Evolutionary conservation across 345 rosid species (phyloP).

Genomic region (Bruguiera sexangula): DNA sequence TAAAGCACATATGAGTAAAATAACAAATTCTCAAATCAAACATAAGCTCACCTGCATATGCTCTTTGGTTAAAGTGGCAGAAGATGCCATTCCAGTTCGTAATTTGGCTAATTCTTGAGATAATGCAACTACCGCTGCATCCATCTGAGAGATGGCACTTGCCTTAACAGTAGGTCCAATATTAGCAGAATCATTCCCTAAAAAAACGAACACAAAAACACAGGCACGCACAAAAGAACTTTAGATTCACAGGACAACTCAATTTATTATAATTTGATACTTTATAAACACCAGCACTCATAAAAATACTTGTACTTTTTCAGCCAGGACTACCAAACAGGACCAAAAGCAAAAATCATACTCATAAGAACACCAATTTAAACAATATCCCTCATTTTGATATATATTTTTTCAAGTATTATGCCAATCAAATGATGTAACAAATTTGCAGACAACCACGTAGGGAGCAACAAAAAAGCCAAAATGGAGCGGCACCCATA

Average conservation of each 20-base stretch:
- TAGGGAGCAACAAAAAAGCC: too few species aligned
- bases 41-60: conserved; percentile 63
- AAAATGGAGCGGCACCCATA: too few species aligned
- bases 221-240: neutral
- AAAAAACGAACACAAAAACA: conserved; percentile 33
- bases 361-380: too few species aligned
- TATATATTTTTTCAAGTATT: too few species aligned
- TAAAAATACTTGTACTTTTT: too few species aligned
- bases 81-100: conserved; percentile 85
- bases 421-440: too few species aligned
- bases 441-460: too few species aligned
- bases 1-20: conserved; percentile 5
- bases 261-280: neutral
- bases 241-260: neutral
- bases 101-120: conserved; percentile 73
- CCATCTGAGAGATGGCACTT: conserved; percentile 72
- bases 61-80: conserved; percentile 87
- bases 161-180: conserved; percentile 72
- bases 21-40: neutral
- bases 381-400: too few species aligned
- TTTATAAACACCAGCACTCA: neutral
- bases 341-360: too few species aligned
- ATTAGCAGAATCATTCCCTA: conserved; percentile 61
- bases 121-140: conserved; percentile 74
- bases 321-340: too few species aligned